Evolutionary conservation across 2,329 filamentous ascomycete species (phyloP), one percentile per base, ranked within the genome.

Genomic region (Rasamsonia emersonii): DNA sequence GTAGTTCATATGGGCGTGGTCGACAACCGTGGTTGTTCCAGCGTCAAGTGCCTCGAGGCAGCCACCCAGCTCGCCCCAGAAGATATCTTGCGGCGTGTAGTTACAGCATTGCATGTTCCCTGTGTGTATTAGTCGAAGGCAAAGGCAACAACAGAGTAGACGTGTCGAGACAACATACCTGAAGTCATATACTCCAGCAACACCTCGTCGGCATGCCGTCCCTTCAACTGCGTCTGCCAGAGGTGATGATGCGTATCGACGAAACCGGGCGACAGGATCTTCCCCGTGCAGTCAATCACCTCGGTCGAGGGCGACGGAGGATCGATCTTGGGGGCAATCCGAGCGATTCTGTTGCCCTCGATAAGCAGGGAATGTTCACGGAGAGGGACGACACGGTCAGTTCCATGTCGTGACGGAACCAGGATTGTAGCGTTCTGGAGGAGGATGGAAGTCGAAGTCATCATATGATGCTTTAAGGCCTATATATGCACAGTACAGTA

Each of bases 161-260:
- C 4, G 11, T 9, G 16, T 25, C 18, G 9, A 14, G 10, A 3
- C 9, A 5, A 37, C 13, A 21, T 11, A 41, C 38, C 45, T 20
- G 21, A 40, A 1, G 36, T 32, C 9, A 43, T 16, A 18, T 68
- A 69, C 15, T 67, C 54, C 3, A 66, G 20, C n/a, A 70, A 40
- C 2, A 52, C 45, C 3, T 68, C 41, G 37, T 65, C 44, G 0
- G 50, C 53, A 49, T 59, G 55, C 10, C 53, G 44, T 2, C 56
- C 56, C 35, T 59, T 60, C 9, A 62, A 43, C 34, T 59, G 51
- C 1, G 58, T 60, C 41, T 68, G 62, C 64, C 64, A 70, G 5
- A 64, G 42, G 45, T 70, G 65, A 26, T 61, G 45, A 28, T 59
- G 52, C 5, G 54, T 58, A 29, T 57, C 50, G 21, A 59, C 46